These are phyloP conservation scores for Stropharia rugosoannulata DNA, from an alignment of 768 basidiomycete species.

Conservation along the genomic window DNA sequence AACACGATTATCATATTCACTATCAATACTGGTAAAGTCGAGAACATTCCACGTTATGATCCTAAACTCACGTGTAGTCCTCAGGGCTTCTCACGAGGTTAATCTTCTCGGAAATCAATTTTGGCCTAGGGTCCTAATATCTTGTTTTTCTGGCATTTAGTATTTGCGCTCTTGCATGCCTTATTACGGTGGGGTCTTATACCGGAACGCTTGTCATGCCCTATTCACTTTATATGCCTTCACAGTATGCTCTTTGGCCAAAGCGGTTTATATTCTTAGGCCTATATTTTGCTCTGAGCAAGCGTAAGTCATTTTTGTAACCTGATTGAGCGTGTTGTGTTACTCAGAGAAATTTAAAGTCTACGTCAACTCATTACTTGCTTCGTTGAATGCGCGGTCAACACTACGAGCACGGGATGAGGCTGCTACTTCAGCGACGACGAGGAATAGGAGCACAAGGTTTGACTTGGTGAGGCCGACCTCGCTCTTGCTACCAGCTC, in stretches of 20 bases:
- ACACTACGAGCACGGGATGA: constrained; percentile 8
- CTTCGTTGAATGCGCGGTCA: constrained; percentile 15
- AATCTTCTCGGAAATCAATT: neutral
- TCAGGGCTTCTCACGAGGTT: constrained; percentile 24
- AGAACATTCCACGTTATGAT: neutral
- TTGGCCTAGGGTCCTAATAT: neutral
- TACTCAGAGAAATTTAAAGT: constrained; percentile 7
- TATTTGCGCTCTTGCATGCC: constrained; percentile 21
- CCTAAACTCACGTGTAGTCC: neutral
- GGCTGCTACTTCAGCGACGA: neutral
- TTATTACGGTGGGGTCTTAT: constrained; percentile 17
- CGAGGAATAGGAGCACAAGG: neutral
- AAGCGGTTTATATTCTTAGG: constrained; percentile 23
- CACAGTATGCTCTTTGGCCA: constrained; percentile 25
- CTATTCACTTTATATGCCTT: neutral
- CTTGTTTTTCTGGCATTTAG: neutral
- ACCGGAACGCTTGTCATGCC: neutral
- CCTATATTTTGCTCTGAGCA: constrained; percentile 25
- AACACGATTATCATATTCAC: constrained; percentile 22
- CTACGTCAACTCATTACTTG: constrained; percentile 20
- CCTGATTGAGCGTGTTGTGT: neutral
- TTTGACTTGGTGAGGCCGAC: neutral
- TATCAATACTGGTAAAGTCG: constrained; percentile 19
- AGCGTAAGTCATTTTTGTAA: constrained; percentile 13
- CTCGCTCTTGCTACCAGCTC: neutral